Conservation (phyloP, 2,329 filamentous ascomycete genomes). For the Emergomyces orientalis region DNA sequence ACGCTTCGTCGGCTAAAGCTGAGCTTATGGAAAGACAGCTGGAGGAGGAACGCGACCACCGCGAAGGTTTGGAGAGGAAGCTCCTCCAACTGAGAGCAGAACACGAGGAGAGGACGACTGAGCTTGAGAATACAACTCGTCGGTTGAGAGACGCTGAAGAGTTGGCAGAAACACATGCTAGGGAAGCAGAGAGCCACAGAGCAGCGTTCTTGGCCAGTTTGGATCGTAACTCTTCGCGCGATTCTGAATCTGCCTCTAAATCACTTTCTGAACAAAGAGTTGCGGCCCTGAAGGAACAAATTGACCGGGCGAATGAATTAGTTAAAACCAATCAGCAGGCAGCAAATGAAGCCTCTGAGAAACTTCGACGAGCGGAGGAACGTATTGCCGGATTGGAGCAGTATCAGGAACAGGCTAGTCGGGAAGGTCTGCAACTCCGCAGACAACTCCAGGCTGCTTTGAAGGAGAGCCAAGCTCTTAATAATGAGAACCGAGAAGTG, state of each 20-base stretch:
- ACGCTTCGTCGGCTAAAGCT: slow-evolving; percentile 68
- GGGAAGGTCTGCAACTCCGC: slow-evolving; percentile 81
- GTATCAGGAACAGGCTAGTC: slow-evolving; percentile 93
- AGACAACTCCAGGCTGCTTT: slow-evolving; percentile 80
- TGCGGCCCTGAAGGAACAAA: slow-evolving; percentile 65
- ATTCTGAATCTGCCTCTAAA: slow-evolving; percentile 31
- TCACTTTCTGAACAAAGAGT: slow-evolving; percentile 53
- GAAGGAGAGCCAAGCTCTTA: slow-evolving; percentile 72
- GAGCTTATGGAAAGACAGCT: slow-evolving; percentile 68
- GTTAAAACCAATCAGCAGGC: slow-evolving; percentile 84
- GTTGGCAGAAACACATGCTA: slow-evolving; percentile 73
- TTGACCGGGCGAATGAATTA: slow-evolving; percentile 66
- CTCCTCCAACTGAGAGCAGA: slow-evolving; percentile 68
- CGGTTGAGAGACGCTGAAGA: slow-evolving; percentile 79
- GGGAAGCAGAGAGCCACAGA: slow-evolving; percentile 78
- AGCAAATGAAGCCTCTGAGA: slow-evolving; percentile 77
- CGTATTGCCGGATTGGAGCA: slow-evolving; percentile 92
- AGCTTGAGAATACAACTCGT: slow-evolving; percentile 65
- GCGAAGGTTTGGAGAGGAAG: slow-evolving; percentile 67
- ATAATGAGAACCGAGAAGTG: slow-evolving; percentile 70
- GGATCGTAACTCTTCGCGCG: slow-evolving; percentile 54
- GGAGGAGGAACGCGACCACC: slow-evolving; percentile 62
- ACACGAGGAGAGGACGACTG: slow-evolving; percentile 68
- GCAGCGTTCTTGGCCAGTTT: slow-evolving; percentile 74
- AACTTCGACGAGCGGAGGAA: slow-evolving; percentile 85